phyloP scores from a whole-genome alignment of 805 yeast species.

The Saccharomycopsis guyanensis region DNA sequence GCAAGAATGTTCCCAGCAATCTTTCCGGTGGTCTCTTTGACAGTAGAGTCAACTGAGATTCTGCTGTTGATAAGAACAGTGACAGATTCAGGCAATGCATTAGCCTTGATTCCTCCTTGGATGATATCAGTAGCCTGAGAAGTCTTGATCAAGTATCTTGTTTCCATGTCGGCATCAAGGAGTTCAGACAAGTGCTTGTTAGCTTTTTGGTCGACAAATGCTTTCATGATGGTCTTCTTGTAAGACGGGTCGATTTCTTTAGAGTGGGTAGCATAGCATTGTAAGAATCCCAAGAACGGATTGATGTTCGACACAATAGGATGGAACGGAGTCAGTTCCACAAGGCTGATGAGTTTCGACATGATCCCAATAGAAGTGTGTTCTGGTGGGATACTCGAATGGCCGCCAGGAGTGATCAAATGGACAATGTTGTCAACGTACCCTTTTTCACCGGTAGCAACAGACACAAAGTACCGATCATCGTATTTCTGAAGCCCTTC shows the following conservation, averaged over 20 bases:
- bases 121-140: conserved; percentile 64
- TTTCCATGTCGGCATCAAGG: not conserved
- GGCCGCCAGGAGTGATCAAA: conserved; percentile 66
- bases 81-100: conserved; percentile 67
- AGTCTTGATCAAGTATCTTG: conserved; percentile 41
- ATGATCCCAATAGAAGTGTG: conserved; percentile 76
- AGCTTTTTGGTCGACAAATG: conserved; percentile 31
- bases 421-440: conserved; percentile 43
- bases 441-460: conserved; percentile 59
- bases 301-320: conserved; percentile 42
- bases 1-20: conserved; percentile 30
- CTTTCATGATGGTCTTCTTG: conserved; percentile 29
- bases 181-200: conserved; percentile 29
- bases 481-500: conserved; percentile 32
- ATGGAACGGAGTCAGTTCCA: conserved; percentile 52
- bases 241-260: conserved; percentile 25
- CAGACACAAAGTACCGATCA: conserved; percentile 46
- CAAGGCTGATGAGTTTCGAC: conserved; percentile 44
- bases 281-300: conserved; percentile 51
- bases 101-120: conserved; percentile 66
- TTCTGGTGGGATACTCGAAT: conserved; percentile 72
- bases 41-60: conserved; percentile 48
- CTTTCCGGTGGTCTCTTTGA: conserved; percentile 35
- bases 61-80: conserved; percentile 54
- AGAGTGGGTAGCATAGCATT: conserved; percentile 56